phyloP scores from a whole-genome alignment of 768 basidiomycete species.

The Terana coerulea region DNA sequence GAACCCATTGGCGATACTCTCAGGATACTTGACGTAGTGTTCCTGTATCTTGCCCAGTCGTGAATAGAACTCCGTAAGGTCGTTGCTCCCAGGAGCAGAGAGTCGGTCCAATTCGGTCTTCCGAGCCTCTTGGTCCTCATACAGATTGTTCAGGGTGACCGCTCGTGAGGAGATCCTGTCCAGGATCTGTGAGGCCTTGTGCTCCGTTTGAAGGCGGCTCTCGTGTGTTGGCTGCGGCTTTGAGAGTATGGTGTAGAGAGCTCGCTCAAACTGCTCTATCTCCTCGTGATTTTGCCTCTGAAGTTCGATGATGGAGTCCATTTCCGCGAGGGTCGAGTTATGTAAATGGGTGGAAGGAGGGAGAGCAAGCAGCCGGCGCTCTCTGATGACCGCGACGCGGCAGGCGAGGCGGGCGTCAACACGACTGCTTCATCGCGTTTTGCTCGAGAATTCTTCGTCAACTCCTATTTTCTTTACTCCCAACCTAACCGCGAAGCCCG shows the following conservation, averaged over 20 bases:
- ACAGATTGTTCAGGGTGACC: constrained; percentile 61
- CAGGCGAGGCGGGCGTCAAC: too few relatives aligned
- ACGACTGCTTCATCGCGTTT: too few relatives aligned
- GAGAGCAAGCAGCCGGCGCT: background rate
- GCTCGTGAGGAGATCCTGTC: constrained; percentile 74
- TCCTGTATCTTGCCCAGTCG: constrained; percentile 96
- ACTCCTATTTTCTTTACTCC: too few relatives aligned
- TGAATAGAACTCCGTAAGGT: constrained; percentile 93
- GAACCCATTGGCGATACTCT: constrained; percentile 76
- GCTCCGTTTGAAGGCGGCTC: constrained; percentile 67
- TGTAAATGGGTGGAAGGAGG: background rate
- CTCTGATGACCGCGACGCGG: too few relatives aligned
- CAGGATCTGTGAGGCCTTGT: constrained; percentile 88
- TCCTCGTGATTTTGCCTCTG: constrained; percentile 96
- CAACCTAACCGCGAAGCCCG: too few relatives aligned
- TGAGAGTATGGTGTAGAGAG: constrained; percentile 80
- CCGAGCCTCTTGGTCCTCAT: constrained; percentile 72
- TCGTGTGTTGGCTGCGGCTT: constrained; percentile 62
- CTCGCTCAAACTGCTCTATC: constrained; percentile 86
- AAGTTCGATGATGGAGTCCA: constrained; percentile 95
- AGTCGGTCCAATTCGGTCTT: constrained; percentile 64
- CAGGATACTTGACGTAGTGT: constrained; percentile 95
- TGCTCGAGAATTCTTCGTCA: too few relatives aligned
- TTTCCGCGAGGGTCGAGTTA: constrained; percentile 28
- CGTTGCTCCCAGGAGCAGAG: constrained; percentile 55